Base-by-base conservation (phyloP, 768 basidiomycete genomes). In the Tylopilus subfusipes region DNA sequence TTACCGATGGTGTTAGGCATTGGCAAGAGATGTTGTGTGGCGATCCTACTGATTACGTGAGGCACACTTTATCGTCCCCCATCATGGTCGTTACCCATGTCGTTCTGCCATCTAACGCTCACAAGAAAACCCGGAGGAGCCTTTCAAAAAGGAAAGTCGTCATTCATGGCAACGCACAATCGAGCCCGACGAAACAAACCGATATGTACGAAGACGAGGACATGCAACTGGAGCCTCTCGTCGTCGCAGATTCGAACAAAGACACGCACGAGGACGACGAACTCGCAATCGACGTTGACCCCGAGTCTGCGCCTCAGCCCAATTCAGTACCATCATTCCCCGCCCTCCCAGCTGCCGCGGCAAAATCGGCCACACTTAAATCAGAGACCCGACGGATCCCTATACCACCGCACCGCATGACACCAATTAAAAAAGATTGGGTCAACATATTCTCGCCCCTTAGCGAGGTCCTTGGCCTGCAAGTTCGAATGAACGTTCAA, bases 401-500 rank as follows among this genome's bases (percentile, higher is more conserved):
- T 12, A 90, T 99, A 69, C 97, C 97, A 13, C 93, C 93, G 10
- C 97, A 99, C 70, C 84, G 97, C 48, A 95, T 98, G 92, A 93
- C 94, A 11, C 97, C 97, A 3, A 72, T 98, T 50, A 96, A 97
- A 74, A 92, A 89, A 67, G 94, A 97, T 60, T 98, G 95, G 95
- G 78, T 96, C 47, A 90, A 89, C 67, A 85, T 98, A 54, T 98
- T 98, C 68, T 90, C 93, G 0, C 97, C 97, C 0, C 75, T 99
- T 63, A 95, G 96, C 4, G 96, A 99, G 76, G 88, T 97, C 60
- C 76, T 96, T 65, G 93, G 90, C 0, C 73, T 99, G 56, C 96
- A 98, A 77, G 93, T 99, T 29, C 82, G 97, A 65, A 98, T 99
- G 96, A 99, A 99, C 67, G 84, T 92, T 11, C 86, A 85, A 67